Conservation (phyloP, 2,329 filamentous ascomycete species). For the Samsoniella hepiali region DNA sequence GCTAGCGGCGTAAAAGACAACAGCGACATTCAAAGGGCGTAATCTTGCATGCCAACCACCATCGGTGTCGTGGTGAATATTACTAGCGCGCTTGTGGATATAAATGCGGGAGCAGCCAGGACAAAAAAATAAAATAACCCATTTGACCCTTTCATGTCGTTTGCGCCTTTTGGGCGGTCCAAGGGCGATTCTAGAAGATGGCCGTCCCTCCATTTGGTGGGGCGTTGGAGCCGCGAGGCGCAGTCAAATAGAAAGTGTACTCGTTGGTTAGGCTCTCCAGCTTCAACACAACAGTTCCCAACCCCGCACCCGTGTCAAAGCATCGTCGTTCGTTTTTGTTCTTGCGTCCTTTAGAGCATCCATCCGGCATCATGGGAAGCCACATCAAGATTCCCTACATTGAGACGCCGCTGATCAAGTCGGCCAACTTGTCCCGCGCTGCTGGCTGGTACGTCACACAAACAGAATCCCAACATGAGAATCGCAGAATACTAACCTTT, state of each 20-base stretch:
- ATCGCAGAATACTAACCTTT: background rate
- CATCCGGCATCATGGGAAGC: conserved; percentile 11
- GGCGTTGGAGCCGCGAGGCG: background rate
- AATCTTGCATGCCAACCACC: background rate
- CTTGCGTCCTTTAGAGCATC: background rate
- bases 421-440: conserved; percentile 58
- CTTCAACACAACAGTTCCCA: background rate
- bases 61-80: background rate
- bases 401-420: conserved; percentile 65
- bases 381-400: conserved; percentile 52
- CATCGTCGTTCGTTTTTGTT: background rate
- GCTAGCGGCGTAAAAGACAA: too few species aligned
- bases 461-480: background rate
- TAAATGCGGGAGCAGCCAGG: background rate
- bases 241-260: background rate
- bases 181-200: conserved; percentile 7
- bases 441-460: conserved; percentile 59
- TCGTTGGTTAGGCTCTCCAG: background rate
- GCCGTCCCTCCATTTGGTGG: background rate
- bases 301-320: too few species aligned
- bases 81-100: background rate
- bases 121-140: background rate
- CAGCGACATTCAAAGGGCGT: background rate
- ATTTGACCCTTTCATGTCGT: background rate
- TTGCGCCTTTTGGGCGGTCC: background rate